phyloP scores from a whole-genome alignment of 2,329 filamentous ascomycete genomes.

The Pseudogymnoascus sp. region DNA sequence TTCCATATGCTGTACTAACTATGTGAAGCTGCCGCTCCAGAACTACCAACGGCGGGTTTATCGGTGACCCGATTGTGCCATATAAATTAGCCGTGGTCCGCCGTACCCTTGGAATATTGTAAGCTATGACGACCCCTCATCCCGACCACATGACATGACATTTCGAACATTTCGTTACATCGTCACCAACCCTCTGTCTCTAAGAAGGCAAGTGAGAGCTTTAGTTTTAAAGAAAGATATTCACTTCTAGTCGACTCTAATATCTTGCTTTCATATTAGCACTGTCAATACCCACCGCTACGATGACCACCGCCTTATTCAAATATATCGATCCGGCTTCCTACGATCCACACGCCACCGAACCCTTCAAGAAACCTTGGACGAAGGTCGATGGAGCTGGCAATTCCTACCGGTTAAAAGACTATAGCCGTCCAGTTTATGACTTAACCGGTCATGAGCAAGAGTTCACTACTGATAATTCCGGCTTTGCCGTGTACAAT shows the following conservation, averaged over 20 bases:
- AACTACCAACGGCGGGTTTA: too few species aligned
- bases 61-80: too few species aligned
- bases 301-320: slow-evolving; percentile 52
- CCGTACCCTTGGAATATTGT: background rate
- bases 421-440: slow-evolving; percentile 44
- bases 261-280: background rate
- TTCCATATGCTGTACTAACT: too few species aligned
- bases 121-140: background rate
- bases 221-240: background rate
- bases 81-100: too few species aligned
- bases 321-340: slow-evolving; percentile 52
- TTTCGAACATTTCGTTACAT: background rate
- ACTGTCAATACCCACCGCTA: slow-evolving; percentile 24
- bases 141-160: background rate
- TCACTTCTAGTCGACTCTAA: background rate
- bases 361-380: slow-evolving; percentile 48
- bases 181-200: background rate
- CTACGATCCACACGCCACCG: slow-evolving; percentile 27
- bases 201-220: background rate
- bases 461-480: slow-evolving; percentile 57
- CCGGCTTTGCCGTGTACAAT: slow-evolving; percentile 63
- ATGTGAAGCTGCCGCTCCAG: too few species aligned
- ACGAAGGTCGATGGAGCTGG: slow-evolving; percentile 55
- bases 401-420: slow-evolving; percentile 43
- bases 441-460: slow-evolving; percentile 66